These are phyloP conservation scores for Thelephora terrestris DNA, from an alignment of 1,284 basidiomycete genomes.

Conservation along the genomic window DNA sequence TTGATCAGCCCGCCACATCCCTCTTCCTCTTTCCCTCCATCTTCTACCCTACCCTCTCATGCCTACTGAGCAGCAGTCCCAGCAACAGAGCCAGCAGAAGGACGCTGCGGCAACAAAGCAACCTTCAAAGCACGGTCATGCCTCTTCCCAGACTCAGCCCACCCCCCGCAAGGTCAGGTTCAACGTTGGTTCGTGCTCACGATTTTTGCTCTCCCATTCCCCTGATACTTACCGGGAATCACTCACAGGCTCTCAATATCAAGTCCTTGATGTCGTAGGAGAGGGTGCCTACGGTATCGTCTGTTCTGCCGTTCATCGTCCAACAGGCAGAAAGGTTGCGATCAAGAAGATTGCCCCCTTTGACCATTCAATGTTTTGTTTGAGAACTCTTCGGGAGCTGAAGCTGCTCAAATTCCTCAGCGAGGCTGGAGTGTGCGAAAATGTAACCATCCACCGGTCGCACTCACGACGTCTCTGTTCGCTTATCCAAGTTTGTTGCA, in stretches of 20 bases:
- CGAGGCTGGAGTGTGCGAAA: conserved; percentile 87
- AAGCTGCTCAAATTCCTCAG: conserved; percentile 88
- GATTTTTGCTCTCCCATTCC: not conserved
- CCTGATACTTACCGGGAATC: conserved; percentile 1
- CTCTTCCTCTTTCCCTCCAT: conserved; percentile 8
- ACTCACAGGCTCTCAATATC: conserved; percentile 62
- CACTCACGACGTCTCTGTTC: conserved; percentile 7
- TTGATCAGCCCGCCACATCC: not conserved
- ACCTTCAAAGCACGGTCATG: conserved; percentile 46
- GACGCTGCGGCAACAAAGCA: conserved; percentile 28
- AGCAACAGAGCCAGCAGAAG: conserved; percentile 11
- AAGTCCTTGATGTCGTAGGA: conserved; percentile 86
- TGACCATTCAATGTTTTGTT: conserved; percentile 87
- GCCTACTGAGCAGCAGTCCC: conserved; percentile 19
- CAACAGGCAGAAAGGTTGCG: conserved; percentile 73
- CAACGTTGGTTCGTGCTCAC: conserved; percentile 70
- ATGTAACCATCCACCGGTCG: conserved; percentile 39
- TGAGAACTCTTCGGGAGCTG: conserved; percentile 78
- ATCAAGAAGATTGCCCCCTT: conserved; percentile 92
- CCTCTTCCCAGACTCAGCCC: conserved; percentile 49
- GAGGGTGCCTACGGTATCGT: conserved; percentile 85
- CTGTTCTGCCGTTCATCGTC: conserved; percentile 76
- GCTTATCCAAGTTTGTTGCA: conserved; percentile 22
- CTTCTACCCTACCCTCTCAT: conserved; percentile 12
- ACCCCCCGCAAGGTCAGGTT: conserved; percentile 85